Percentiles rank a stretch among this genome's conserved stretches.
Conservation (phyloP, 805 yeast genomes). For the Candida verbasci region DNA sequence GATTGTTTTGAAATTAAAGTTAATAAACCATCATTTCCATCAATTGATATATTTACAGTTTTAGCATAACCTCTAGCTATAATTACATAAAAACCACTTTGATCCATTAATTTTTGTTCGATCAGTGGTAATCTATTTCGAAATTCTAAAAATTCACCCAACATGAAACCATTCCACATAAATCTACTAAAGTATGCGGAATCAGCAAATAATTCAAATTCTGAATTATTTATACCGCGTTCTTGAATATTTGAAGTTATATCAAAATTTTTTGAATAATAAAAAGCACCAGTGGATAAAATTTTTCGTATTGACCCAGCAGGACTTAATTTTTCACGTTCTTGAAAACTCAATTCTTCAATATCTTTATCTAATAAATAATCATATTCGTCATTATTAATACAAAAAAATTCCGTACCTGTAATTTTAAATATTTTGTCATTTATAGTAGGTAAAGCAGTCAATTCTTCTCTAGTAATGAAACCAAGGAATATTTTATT, state of each 20-base stretch:
- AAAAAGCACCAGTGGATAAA: slow-evolving; percentile 45
- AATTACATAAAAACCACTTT: slow-evolving; percentile 43
- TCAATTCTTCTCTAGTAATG: slow-evolving; percentile 48
- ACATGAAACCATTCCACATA: slow-evolving; percentile 50
- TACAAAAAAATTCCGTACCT: slow-evolving; percentile 63
- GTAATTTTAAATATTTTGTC: slow-evolving; percentile 51
- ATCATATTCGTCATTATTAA: slow-evolving; percentile 56
- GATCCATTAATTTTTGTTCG: slow-evolving; percentile 42
- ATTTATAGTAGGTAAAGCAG: slow-evolving; percentile 55
- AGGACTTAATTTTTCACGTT: slow-evolving; percentile 26
- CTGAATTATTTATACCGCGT: slow-evolving; percentile 26
- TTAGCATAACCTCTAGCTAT: slow-evolving; percentile 51
- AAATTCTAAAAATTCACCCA: slow-evolving; percentile 42
- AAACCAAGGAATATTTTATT: slow-evolving; percentile 54
- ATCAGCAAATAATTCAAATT: slow-evolving; percentile 27
- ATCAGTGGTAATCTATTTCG: slow-evolving; percentile 36
- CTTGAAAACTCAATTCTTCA: slow-evolving; percentile 24
- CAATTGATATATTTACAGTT: slow-evolving; percentile 32
- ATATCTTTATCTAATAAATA: slow-evolving; percentile 9
- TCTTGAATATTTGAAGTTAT: slow-evolving; percentile 43
- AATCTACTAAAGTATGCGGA: slow-evolving; percentile 41
- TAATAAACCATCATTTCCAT: slow-evolving; percentile 34
- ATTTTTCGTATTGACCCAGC: slow-evolving; percentile 42
- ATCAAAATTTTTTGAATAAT: slow-evolving; percentile 45
- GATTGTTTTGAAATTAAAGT: slow-evolving; percentile 52